A percentile compares a stretch with the other conserved stretches of the same genome.
These are phyloP conservation scores for Baudoinia panamericana DNA, from an alignment of 495 filamentous ascomycete genomes.

Conservation along the genomic window DNA sequence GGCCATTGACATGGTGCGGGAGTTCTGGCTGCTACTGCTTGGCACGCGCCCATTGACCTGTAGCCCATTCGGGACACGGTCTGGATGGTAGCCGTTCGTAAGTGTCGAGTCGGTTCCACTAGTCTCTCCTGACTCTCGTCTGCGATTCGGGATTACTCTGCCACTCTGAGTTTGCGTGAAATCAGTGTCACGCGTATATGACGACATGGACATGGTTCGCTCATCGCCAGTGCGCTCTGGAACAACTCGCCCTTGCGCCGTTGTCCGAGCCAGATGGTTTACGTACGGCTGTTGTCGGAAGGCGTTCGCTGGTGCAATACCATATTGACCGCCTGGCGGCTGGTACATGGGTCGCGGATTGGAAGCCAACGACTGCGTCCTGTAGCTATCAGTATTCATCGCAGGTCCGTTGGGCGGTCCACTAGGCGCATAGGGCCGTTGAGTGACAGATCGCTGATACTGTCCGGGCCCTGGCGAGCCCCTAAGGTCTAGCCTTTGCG, in stretches of 20 bases:
- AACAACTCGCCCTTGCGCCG: constrained; percentile 76
- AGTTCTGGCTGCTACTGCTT: constrained; percentile 31
- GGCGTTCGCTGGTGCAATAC: constrained; percentile 52
- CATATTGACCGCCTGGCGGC: constrained; percentile 45
- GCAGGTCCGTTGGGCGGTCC: constrained; percentile 53
- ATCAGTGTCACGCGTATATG: constrained; percentile 66
- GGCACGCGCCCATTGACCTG: constrained; percentile 24
- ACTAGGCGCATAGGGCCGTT: constrained; percentile 35
- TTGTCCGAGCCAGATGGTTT: constrained; percentile 54
- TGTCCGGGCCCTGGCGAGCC: constrained; percentile 15
- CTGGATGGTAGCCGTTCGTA: constrained; percentile 9
- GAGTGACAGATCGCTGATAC: constrained; percentile 13
- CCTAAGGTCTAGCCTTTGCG: constrained; percentile 58
- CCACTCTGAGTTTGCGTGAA: constrained; percentile 82
- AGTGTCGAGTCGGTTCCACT: constrained; percentile 10
- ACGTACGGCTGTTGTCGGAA: constrained; percentile 64
- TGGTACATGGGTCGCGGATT: constrained; percentile 54
- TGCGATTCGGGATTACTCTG: constrained; percentile 61
- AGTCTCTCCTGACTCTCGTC: constrained; percentile 39
- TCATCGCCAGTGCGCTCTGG: constrained; percentile 78
- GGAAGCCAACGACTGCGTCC: constrained; percentile 83
- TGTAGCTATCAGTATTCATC: constrained; percentile 69
- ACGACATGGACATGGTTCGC: constrained; percentile 88
- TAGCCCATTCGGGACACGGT: constrained; percentile 9
- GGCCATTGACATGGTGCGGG: constrained; percentile 77